These are phyloP conservation scores for Ustilago esculenta DNA, from an alignment of 1,284 basidiomycete genomes.

Conservation along the genomic window DNA sequence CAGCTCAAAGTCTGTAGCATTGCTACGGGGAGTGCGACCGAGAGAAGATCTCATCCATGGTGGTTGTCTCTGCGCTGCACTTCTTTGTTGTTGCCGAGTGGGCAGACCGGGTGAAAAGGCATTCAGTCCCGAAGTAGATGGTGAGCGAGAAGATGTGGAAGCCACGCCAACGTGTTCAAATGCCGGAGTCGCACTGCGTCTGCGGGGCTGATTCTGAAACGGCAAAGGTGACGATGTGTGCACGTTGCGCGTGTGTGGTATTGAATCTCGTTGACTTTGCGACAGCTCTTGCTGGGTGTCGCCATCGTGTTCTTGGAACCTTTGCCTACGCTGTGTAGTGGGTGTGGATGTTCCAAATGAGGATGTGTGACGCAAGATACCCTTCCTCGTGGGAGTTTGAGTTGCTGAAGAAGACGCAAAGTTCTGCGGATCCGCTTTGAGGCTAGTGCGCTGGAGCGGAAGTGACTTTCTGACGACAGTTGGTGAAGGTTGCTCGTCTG, in stretches of 20 bases:
- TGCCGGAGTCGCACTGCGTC: slow-evolving; percentile 27
- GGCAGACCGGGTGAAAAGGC: slow-evolving; percentile 1
- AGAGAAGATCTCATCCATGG: slow-evolving; percentile 34
- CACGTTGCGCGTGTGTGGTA: slow-evolving; percentile 4
- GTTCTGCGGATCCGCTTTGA: slow-evolving; percentile 14
- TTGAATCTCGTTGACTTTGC: background rate
- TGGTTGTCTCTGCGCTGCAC: slow-evolving; percentile 4
- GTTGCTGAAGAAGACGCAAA: slow-evolving; percentile 24
- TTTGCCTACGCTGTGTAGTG: slow-evolving; percentile 10
- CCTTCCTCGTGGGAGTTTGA: slow-evolving; percentile 20
- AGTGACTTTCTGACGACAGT: slow-evolving; percentile 28
- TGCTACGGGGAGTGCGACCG: slow-evolving; percentile 11
- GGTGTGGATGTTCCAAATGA: slow-evolving; percentile 15
- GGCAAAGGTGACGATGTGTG: slow-evolving; percentile 1
- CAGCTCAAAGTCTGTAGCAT: slow-evolving; percentile 3
- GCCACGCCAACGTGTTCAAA: slow-evolving; percentile 40
- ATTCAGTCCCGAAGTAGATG: slow-evolving; percentile 5
- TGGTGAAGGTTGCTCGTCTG: slow-evolving; percentile 22
- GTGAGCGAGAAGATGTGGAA: slow-evolving; percentile 14
- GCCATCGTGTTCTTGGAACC: slow-evolving; percentile 11
- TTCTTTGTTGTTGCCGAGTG: background rate
- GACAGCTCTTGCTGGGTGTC: background rate
- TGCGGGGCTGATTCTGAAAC: slow-evolving; percentile 16
- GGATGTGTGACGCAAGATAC: slow-evolving; percentile 35
- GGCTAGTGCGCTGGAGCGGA: slow-evolving; percentile 3